These are phyloP conservation scores for Tulasnella sp. DNA, from an alignment of 768 basidiomycete species.

Conservation along the genomic window DNA sequence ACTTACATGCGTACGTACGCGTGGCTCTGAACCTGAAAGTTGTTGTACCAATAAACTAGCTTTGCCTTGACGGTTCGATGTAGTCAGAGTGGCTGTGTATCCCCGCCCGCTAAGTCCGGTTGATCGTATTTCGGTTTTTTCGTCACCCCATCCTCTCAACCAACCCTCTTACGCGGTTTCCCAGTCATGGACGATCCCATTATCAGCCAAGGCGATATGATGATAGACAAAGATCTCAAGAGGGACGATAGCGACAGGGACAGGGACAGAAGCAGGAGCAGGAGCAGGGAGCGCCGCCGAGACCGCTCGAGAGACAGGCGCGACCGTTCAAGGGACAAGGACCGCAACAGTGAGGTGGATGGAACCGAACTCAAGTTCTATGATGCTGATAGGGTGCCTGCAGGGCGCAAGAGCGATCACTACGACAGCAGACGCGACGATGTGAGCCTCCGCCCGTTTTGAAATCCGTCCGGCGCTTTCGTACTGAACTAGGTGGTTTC, in stretches of 20 bases:
- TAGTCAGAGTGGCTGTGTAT: background rate
- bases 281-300: constrained; percentile 40
- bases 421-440: constrained; percentile 81
- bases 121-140: constrained; percentile 8
- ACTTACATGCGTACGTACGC: background rate
- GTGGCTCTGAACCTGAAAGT: background rate
- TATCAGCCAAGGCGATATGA: constrained; percentile 46
- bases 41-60: background rate
- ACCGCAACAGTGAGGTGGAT: constrained; percentile 36
- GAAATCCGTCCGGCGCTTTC: background rate
- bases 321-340: constrained; percentile 43
- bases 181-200: background rate
- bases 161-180: background rate
- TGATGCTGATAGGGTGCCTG: background rate
- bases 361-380: background rate
- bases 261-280: constrained; percentile 45
- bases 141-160: background rate
- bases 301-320: constrained; percentile 41
- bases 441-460: constrained; percentile 45
- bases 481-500: constrained; percentile 46
- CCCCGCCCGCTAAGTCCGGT: constrained; percentile 5
- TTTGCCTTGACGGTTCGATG: background rate
- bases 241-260: constrained; percentile 19
- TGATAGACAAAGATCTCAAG: constrained; percentile 54
- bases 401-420: constrained; percentile 52